Conservation (phyloP, 1,284 basidiomycete genomes). For the Ceratobasidium sp. region DNA sequence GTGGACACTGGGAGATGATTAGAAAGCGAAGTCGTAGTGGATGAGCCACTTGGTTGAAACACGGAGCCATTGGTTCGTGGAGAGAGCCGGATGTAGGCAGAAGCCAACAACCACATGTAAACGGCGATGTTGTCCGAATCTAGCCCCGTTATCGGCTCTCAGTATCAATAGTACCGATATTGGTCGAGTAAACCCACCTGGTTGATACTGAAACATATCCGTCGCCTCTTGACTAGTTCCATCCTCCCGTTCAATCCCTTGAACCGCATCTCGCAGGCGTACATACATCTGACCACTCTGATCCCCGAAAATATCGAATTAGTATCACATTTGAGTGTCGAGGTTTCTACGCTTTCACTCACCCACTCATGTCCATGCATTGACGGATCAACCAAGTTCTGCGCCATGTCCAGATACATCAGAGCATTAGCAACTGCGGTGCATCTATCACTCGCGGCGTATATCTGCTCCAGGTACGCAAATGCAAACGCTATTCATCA, state of each 20-base stretch:
- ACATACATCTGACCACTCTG: slow-evolving; percentile 18
- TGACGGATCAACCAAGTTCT: slow-evolving; percentile 5
- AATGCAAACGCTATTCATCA: slow-evolving; percentile 6
- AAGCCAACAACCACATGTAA: slow-evolving; percentile 15
- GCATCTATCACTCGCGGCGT: not conserved
- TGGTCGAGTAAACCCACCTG: not conserved
- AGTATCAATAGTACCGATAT: not conserved
- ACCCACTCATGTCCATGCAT: slow-evolving; percentile 5
- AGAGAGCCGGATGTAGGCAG: slow-evolving; percentile 22
- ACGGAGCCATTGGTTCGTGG: slow-evolving; percentile 9
- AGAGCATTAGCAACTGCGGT: slow-evolving; percentile 7
- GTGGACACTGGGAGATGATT: not conserved
- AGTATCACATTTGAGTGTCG: no score
- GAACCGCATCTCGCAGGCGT: slow-evolving; percentile 10
- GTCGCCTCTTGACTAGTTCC: not conserved
- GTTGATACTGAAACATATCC: not conserved
- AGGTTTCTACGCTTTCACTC: not conserved
- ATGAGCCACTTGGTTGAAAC: slow-evolving; percentile 3
- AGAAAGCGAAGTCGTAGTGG: not conserved
- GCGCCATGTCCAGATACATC: slow-evolving; percentile 8
- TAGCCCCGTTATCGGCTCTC: not conserved
- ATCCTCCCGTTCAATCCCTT: not conserved
- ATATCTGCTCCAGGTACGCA: slow-evolving; percentile 13
- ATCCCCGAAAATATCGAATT: not conserved
- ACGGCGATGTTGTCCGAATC: slow-evolving; percentile 19